Evolutionary conservation across 345 rosid species (phyloP).

Genomic region (Gossypium ekmanianum): DNA sequence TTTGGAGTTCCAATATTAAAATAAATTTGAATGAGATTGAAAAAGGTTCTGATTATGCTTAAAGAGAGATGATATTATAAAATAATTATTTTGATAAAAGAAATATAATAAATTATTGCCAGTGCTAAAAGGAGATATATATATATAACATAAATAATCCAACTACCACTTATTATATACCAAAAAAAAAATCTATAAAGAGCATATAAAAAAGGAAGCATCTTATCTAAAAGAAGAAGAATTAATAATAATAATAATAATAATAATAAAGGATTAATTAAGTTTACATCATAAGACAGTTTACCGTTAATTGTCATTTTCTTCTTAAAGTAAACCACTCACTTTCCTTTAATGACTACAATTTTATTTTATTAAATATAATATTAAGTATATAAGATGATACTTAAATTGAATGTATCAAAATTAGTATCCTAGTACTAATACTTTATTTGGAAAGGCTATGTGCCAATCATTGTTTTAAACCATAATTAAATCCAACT

Average conservation of each 20-base stretch:
- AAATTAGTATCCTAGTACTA: neutral
- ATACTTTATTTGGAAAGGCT: neutral
- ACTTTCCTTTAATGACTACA: neutral
- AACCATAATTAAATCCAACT: neutral
- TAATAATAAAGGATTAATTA: neutral
- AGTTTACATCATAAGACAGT: constrained; percentile 23
- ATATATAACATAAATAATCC: neutral
- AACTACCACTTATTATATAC: neutral
- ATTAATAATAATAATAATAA: neutral
- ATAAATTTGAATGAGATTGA: too few relatives aligned
- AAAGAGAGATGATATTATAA: too few relatives aligned
- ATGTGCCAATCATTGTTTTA: constrained; percentile 22
- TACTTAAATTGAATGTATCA: too few relatives aligned
- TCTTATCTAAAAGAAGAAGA: neutral
- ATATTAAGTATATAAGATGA: too few relatives aligned
- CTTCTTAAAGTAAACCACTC: constrained; percentile 10
- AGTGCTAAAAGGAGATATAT: neutral
- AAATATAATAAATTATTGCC: too few relatives aligned
- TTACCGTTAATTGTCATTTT: constrained; percentile 51
- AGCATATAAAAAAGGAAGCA: neutral
- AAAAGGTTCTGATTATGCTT: too few relatives aligned
- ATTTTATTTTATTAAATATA: too few relatives aligned
- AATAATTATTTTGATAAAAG: too few relatives aligned
- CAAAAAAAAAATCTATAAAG: neutral
- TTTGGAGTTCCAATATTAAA: too few relatives aligned